Percentiles rank a stretch among this genome's conserved stretches.
Evolutionary conservation across 768 basidiomycete genomes (phyloP).

Genomic region (Mycena kentingensis): DNA sequence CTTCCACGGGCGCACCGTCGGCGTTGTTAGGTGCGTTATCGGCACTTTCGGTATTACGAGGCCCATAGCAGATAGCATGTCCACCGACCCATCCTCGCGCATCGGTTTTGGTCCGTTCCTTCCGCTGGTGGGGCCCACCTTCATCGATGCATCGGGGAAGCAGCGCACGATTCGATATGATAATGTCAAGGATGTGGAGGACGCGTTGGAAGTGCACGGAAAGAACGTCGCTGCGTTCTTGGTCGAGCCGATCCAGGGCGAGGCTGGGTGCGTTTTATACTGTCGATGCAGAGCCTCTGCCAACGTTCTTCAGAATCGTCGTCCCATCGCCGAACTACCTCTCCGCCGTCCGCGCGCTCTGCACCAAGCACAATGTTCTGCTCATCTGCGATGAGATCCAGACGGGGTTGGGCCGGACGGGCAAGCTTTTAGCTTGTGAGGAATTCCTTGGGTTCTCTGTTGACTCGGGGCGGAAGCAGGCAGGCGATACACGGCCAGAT

Average conservation of each 20-base stretch:
- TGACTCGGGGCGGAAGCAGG: not conserved
- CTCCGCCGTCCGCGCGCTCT: conserved; percentile 71
- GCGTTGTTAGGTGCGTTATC: conserved; percentile 79
- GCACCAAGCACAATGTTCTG: conserved; percentile 92
- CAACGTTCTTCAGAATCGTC: conserved; percentile 63
- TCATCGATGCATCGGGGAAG: conserved; percentile 51
- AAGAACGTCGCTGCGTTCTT: conserved; percentile 88
- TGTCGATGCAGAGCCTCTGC: not conserved
- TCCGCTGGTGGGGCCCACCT: conserved; percentile 79
- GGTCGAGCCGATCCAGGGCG: conserved; percentile 98
- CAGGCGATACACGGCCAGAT: conserved; percentile 74
- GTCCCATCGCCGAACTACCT: conserved; percentile 91
- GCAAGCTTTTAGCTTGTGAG: conserved; percentile 90
- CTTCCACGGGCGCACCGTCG: conserved; percentile 93
- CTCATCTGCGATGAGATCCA: conserved; percentile 99
- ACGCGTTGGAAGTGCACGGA: conserved; percentile 79
- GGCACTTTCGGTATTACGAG: too few species aligned
- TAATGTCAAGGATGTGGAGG: conserved; percentile 76
- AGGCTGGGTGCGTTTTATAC: conserved; percentile 74
- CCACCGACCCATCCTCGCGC: conserved; percentile 90
- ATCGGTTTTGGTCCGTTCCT: conserved; percentile 91
- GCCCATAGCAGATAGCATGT: conserved; percentile 86
- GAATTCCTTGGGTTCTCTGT: conserved; percentile 50
- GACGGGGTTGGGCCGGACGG: conserved; percentile 93
- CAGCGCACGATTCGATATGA: conserved; percentile 77